phyloP scores from a whole-genome alignment of 768 basidiomycete genomes.

The Russula dissimulans region DNA sequence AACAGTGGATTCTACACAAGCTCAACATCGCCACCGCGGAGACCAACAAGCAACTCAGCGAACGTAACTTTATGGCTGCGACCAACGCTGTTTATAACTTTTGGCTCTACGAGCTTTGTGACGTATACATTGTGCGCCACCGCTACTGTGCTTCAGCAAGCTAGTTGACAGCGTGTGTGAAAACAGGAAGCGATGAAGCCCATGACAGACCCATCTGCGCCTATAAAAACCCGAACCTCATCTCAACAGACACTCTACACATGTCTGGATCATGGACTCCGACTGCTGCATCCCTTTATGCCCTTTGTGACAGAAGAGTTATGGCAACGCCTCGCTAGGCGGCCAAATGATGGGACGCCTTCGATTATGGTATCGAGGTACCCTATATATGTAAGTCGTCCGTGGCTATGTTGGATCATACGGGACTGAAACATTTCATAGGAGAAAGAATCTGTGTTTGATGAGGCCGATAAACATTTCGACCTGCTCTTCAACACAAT shows the following conservation, averaged over 20 bases:
- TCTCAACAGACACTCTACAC: constrained; percentile 95
- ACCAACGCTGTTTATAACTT: constrained; percentile 82
- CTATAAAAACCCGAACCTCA: constrained; percentile 55
- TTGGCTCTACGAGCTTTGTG: constrained; percentile 99
- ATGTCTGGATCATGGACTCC: constrained; percentile 84
- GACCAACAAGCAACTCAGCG: constrained; percentile 63
- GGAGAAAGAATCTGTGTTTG: constrained; percentile 46
- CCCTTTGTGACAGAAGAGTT: constrained; percentile 98
- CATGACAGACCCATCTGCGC: constrained; percentile 76
- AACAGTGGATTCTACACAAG: constrained; percentile 93
- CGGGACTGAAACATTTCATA: constrained; percentile 23
- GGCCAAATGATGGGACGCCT: constrained; percentile 69
- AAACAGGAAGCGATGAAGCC: constrained; percentile 96
- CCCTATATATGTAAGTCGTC: constrained; percentile 61
- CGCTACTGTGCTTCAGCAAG: not conserved
- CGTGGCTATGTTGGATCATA: not conserved
- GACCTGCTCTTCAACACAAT: constrained; percentile 76
- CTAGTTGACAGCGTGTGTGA: not conserved
- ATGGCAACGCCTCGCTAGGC: constrained; percentile 90
- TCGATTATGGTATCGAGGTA: constrained; percentile 87
- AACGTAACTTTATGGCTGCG: constrained; percentile 89
- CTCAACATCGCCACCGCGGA: constrained; percentile 73
- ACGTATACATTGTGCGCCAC: constrained; percentile 84
- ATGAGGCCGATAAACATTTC: constrained; percentile 74
- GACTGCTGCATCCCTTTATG: constrained; percentile 96